Evolutionary conservation across 805 yeast genomes (phyloP), one percentile per base, ranked within the genome.

Genomic region (Torulaspora delbrueckii): DNA sequence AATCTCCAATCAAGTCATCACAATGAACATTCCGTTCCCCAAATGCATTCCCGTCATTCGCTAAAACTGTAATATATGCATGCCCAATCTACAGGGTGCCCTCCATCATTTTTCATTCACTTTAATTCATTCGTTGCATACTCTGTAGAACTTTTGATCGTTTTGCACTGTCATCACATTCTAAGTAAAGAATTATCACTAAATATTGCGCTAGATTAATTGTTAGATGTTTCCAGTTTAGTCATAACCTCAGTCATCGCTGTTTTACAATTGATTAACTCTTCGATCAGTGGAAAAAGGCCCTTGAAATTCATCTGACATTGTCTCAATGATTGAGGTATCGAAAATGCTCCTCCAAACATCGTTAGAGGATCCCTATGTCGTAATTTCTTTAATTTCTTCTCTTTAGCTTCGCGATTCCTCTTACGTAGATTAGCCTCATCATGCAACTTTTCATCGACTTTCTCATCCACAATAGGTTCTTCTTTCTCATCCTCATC

Each of bases 341-440:
- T 45, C 4, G 59, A 47, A 12, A 63, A 48, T 3, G 53, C 59
- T 9, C 59, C 64, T 1, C 65, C 66, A 50, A 63, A 63, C 68
- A 63, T 63, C 6, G 38, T 39, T 6, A 63, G 52, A 7, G 68
- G 66, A 34, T 63, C 62, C n/a, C 39, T 41, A 8, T 40, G 40
- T 31, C 43, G 43, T 2, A 25, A 19, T 33, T 27, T 46, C 42
- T 24, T 42, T 24, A 26, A 8, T 36, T 45, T 34, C 37, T 42
- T 16, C 38, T 28, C 37, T 19, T 22, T 39, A 34, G 24, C 26
- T 26, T 16, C 35, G 41, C 30, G 32, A 25, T 27, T 34, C 33
- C 37, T 27, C 30, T 13, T 45, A 45, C 45, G 37, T 12, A 40
- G 14, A 9, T 39, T 26, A 28, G 42, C 42, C 33, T 39, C 43